phyloP scores from a whole-genome alignment of 129 eudicot genomes.

The Dittrichia graveolens region DNA sequence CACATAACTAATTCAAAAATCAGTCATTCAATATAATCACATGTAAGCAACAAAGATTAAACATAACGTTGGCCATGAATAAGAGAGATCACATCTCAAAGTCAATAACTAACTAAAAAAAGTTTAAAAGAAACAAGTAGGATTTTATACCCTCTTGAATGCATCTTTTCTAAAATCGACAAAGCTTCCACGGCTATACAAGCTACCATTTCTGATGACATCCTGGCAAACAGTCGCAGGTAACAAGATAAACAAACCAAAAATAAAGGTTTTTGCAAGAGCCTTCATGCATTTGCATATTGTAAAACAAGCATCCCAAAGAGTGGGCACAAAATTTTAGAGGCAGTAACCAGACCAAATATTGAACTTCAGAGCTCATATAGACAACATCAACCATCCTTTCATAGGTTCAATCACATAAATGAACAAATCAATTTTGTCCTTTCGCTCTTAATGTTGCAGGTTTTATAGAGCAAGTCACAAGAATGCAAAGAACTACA shows the following conservation, averaged over 20 bases:
- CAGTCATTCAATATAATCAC: conserved; percentile 9
- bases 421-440: not conserved
- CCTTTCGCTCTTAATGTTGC: not conserved
- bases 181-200: conserved; percentile 34
- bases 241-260: conserved; percentile 3
- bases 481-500: not conserved
- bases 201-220: conserved; percentile 35
- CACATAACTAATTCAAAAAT: conserved; percentile 47
- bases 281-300: too few relatives aligned
- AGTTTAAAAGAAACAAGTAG: not conserved
- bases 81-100: not conserved
- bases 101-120: not conserved
- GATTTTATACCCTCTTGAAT: conserved; percentile 13
- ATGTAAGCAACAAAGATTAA: conserved; percentile 7
- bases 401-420: not conserved
- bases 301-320: too few relatives aligned
- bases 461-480: not conserved
- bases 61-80: not conserved
- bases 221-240: conserved; percentile 11
- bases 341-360: too few relatives aligned
- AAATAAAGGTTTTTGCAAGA: not conserved
- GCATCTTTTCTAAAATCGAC: conserved; percentile 33
- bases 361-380: too few relatives aligned
- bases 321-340: too few relatives aligned
- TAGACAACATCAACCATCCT: too few relatives aligned